phyloP scores from a whole-genome alignment of 495 filamentous ascomycete genomes.

The Beverwykella pulmonaria region DNA sequence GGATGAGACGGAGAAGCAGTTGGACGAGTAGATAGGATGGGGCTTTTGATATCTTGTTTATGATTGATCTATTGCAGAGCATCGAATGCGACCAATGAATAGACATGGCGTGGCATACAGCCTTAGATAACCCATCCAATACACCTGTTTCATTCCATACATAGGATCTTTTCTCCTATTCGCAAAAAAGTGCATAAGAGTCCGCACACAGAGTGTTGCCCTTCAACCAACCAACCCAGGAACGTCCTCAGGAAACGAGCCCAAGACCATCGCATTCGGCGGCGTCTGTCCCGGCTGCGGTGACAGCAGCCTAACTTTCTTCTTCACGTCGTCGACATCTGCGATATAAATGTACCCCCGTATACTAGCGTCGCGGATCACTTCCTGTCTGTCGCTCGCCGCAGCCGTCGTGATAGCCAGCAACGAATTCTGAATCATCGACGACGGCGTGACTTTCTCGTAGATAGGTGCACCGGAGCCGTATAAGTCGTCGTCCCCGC shows the following conservation, averaged over 20 bases:
- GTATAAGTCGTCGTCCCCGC: conserved; percentile 48
- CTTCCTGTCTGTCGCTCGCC: conserved; percentile 64
- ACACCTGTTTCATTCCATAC: background rate
- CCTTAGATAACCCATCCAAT: background rate
- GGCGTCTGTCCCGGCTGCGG: conserved; percentile 81
- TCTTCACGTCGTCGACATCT: conserved; percentile 83
- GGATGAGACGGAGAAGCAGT: conserved; percentile 31
- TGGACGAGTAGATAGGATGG: background rate
- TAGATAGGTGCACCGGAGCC: conserved; percentile 51
- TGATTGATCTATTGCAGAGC: background rate
- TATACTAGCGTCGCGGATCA: conserved; percentile 79
- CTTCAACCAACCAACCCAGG: conserved; percentile 42
- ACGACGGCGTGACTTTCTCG: conserved; percentile 60
- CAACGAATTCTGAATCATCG: conserved; percentile 66
- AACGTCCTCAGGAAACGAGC: conserved; percentile 48
- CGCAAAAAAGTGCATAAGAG: too few species aligned
- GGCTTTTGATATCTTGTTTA: background rate
- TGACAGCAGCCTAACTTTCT: conserved; percentile 76
- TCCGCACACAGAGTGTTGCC: too few species aligned
- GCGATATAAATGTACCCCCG: conserved; percentile 92
- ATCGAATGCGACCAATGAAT: background rate
- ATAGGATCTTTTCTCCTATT: too few species aligned
- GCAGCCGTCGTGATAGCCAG: conserved; percentile 79
- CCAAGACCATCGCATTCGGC: conserved; percentile 68
- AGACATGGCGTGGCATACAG: background rate